phyloP scores from a whole-genome alignment of 768 basidiomycete species.

The Amanita muscaria region DNA sequence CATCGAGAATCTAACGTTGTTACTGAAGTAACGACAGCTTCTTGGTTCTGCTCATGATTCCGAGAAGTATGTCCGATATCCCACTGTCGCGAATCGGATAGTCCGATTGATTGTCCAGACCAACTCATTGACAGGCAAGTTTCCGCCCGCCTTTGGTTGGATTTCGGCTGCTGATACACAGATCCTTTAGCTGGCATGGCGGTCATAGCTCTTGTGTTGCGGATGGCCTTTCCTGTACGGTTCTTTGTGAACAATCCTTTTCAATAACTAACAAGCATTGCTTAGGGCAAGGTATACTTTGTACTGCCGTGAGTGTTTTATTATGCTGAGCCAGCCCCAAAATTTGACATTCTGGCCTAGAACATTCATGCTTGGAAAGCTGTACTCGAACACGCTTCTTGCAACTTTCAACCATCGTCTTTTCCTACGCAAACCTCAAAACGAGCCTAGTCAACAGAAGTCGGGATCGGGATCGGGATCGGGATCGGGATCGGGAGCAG shows the following conservation, averaged over 20 bases:
- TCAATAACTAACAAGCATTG: background rate
- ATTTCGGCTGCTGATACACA: background rate
- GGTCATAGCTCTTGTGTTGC: background rate
- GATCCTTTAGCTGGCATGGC: background rate
- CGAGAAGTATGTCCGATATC: background rate
- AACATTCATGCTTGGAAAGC: background rate
- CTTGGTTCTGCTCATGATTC: background rate
- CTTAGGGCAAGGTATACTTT: background rate
- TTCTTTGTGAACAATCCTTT: background rate
- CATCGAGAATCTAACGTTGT: background rate
- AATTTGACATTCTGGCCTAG: too few relatives aligned
- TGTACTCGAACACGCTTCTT: slow-evolving; percentile 17
- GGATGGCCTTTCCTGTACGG: background rate
- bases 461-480: too few relatives aligned
- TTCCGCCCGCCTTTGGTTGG: background rate
- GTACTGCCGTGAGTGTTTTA: background rate
- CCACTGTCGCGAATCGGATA: background rate
- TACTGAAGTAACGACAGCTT: background rate
- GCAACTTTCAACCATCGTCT: slow-evolving; percentile 19
- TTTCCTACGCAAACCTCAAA: background rate
- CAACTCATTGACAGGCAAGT: background rate
- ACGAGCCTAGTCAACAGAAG: too few relatives aligned
- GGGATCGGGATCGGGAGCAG: too few relatives aligned
- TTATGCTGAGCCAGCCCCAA: background rate
- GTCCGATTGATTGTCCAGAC: background rate